Evolutionary conservation across 495 filamentous ascomycete genomes (phyloP).

Genomic region (Aspergillus haitiensis): DNA sequence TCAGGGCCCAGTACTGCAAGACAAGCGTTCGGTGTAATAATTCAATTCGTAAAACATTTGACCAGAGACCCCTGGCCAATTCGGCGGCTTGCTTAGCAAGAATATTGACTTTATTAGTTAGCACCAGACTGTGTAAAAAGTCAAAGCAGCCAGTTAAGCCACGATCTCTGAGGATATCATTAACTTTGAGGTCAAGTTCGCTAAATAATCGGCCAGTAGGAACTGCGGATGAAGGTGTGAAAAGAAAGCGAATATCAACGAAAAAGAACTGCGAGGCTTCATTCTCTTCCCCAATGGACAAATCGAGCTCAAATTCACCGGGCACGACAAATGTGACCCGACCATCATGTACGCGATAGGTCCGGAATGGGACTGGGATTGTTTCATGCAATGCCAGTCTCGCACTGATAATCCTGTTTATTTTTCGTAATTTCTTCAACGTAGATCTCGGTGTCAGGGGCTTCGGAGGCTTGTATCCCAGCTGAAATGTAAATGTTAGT

Average conservation of each 20-base stretch:
- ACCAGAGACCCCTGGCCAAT: conserved; percentile 68
- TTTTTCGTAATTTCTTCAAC: conserved; percentile 67
- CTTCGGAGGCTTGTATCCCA: conserved; percentile 77
- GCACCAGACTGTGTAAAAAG: conserved; percentile 76
- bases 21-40: conserved; percentile 73
- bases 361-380: conserved; percentile 68
- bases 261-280: conserved; percentile 82
- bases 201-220: conserved; percentile 57
- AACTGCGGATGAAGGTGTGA: conserved; percentile 65
- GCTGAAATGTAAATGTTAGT: conserved; percentile 44
- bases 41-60: conserved; percentile 70
- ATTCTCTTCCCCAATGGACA: conserved; percentile 82
- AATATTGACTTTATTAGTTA: conserved; percentile 84
- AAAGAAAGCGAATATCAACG: conserved; percentile 85
- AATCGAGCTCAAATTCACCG: conserved; percentile 88
- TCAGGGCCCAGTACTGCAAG: conserved; percentile 84
- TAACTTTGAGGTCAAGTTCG: conserved; percentile 68
- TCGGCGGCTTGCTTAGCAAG: conserved; percentile 73
- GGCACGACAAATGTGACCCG: conserved; percentile 81
- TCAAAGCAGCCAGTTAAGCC: conserved; percentile 78
- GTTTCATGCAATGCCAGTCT: conserved; percentile 75
- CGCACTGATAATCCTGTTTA: conserved; percentile 79
- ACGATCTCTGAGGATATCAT: conserved; percentile 60
- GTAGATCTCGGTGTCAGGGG: conserved; percentile 64
- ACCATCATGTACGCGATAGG: conserved; percentile 74